Base-by-base conservation (phyloP, 257 asterid genomes). In the Scutellaria galericulata region DNA sequence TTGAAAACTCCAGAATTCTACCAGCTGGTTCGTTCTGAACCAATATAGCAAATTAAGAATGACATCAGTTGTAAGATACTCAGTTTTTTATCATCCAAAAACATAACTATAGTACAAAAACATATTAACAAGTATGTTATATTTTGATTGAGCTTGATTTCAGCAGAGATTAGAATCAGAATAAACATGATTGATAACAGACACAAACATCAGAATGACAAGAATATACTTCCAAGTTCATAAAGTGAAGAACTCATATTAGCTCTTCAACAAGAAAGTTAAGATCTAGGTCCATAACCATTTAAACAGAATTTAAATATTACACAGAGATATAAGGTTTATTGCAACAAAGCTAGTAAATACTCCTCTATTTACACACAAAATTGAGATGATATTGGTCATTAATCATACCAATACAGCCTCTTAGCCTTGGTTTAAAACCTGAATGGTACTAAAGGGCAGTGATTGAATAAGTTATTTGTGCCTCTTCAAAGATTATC, bases 1-100 rank as follows among this genome's bases (percentile, higher is more conserved):
- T 82, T 7, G 96, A 85, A 78, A 94, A 81, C 83, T 91, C 98
- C 84, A 94, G 79, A 78, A 94, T 94, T 75, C 96, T 88, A 70
- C 91, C 88, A 45, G 90, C 96, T 20, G 98, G 91, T 72, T 86
- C 91, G 41, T 79, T 84, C 98, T 93, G 89, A 64, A 63, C 44
- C 61, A 54, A 70, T 47, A 35, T 7, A 12, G 22, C 52, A 58
- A 27, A 81, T 18, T 48, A 20, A 71, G 45, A 71, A 37, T 18
- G 59, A 51, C 67, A 68, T 72, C 74, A 74, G 37, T 14, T 15
- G 20, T 63, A 41, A 55, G 31, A 71, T 3, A 10, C 68, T 35
- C 50, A 58, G 47, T 37, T 31, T 10, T 22, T 59, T 5, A 47
- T 22, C 7, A 24, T 65, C 56, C 48, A 52, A 41, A 18, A 47